phyloP scores from a whole-genome alignment of 352 stramenopile genomes.

The Phytopythium chamaehyphon region DNA sequence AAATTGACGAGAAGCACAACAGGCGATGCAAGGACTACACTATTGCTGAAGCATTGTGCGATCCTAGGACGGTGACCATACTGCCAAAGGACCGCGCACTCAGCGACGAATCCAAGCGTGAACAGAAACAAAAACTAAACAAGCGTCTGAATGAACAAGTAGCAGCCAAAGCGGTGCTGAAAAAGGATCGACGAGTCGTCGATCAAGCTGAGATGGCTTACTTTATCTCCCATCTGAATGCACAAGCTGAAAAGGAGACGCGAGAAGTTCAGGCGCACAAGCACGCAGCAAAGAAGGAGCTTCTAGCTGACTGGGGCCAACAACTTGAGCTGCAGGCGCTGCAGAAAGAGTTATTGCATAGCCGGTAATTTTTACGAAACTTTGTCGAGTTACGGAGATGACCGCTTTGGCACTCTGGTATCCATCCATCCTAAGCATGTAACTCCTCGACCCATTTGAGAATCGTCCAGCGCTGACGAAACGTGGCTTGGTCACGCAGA shows the following conservation, averaged over 20 bases:
- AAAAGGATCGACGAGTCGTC: constrained; percentile 26
- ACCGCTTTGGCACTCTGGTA: no score
- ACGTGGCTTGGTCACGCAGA: not conserved
- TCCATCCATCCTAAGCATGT: no score
- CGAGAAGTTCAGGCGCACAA: constrained; percentile 19
- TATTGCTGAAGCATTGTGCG: not conserved
- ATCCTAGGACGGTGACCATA: constrained; percentile 24
- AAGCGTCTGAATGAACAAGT: constrained; percentile 45
- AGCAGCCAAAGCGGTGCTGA: constrained; percentile 30
- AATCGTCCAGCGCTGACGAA: not conserved
- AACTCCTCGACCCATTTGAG: constrained; percentile 1
- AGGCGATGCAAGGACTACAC: constrained; percentile 7
- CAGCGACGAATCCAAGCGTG: constrained; percentile 20
- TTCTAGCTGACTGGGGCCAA: constrained; percentile 42
- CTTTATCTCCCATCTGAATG: constrained; percentile 42
- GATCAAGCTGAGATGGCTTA: constrained; percentile 58
- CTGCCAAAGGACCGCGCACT: constrained; percentile 34
- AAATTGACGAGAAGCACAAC: constrained; percentile 42
- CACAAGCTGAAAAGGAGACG: constrained; percentile 29
- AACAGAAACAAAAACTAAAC: constrained; percentile 39
- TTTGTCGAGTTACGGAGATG: no score
- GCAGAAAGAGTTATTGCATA: constrained; percentile 15
- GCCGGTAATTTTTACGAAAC: not conserved
- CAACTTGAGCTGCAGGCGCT: constrained; percentile 30
- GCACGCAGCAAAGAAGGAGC: constrained; percentile 26